These are phyloP conservation scores for Phialophora tarda DNA, from an alignment of 2,329 filamentous ascomycete genomes.

Conservation along the genomic window DNA sequence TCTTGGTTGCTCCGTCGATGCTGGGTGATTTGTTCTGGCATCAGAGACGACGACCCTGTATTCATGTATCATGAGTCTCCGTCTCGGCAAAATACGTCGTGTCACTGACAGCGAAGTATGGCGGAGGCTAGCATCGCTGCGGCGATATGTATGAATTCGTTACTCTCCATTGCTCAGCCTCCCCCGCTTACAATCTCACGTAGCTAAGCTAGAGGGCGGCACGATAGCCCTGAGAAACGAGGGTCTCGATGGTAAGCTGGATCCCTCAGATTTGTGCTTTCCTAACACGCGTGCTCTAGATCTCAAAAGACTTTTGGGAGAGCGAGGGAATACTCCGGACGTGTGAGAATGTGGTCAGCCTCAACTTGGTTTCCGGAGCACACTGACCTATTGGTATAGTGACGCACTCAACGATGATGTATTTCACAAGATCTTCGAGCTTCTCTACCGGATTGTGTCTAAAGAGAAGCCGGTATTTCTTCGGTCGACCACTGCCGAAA, in stretches of 20 bases:
- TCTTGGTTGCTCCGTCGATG: not conserved
- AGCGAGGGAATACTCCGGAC: constrained; percentile 50
- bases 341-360: constrained; percentile 13
- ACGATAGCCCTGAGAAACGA: constrained; percentile 40
- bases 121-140: constrained; percentile 51
- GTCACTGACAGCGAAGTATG: constrained; percentile 42
- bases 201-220: constrained; percentile 47
- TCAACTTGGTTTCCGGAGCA: not conserved
- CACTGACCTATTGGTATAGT: constrained; percentile 9
- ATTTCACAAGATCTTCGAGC: constrained; percentile 82
- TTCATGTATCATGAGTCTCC: constrained; percentile 14
- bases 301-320: constrained; percentile 61
- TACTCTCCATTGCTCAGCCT: constrained; percentile 34
- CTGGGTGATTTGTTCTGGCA: not conserved
- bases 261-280: constrained; percentile 3
- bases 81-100: not conserved
- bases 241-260: constrained; percentile 55
- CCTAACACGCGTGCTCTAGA: constrained; percentile 47
- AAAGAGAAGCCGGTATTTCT: constrained; percentile 71
- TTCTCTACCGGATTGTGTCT: constrained; percentile 74
- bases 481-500: constrained; percentile 57
- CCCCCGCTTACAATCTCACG: constrained; percentile 21
- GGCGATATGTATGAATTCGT: constrained; percentile 50
- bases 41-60: not conserved
- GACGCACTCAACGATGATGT: constrained; percentile 70